Conservation (phyloP, 2,329 filamentous ascomycete species). For the Ceratocystis ficicola region DNA sequence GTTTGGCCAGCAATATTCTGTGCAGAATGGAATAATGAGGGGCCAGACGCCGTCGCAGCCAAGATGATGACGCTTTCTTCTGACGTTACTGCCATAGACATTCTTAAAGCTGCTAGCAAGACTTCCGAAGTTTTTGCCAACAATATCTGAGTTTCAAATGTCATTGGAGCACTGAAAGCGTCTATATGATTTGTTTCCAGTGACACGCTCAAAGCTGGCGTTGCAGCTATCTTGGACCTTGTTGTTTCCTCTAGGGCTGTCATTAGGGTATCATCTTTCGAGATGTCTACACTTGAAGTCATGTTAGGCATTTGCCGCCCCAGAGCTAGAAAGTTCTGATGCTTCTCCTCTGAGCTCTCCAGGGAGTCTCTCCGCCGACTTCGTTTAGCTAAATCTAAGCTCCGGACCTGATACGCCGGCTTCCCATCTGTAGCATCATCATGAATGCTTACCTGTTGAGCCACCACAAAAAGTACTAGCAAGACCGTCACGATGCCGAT, state of each 20-base stretch:
- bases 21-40: too few relatives aligned
- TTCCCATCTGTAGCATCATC: neutral
- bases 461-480: slow-evolving; percentile 4
- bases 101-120: neutral
- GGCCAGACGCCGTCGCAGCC: neutral
- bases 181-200: neutral
- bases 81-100: neutral
- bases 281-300: neutral
- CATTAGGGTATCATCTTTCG: neutral
- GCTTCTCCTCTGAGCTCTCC: neutral
- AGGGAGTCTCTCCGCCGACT: neutral
- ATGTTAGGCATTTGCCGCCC: neutral
- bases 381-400: neutral
- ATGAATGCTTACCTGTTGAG: slow-evolving; percentile 5
- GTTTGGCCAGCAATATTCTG: too few relatives aligned
- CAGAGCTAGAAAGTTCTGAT: neutral
- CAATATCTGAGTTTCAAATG: neutral
- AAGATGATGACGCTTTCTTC: neutral
- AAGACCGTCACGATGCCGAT: slow-evolving; percentile 10
- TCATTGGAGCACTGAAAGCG: too few relatives aligned
- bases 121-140: too few relatives aligned
- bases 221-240: neutral
- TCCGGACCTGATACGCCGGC: slow-evolving; percentile 12
- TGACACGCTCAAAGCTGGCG: neutral
- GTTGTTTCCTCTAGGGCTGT: neutral